These are phyloP conservation scores for Cercospora sesami DNA, from an alignment of 2,329 filamentous ascomycete genomes.

Conservation along the genomic window DNA sequence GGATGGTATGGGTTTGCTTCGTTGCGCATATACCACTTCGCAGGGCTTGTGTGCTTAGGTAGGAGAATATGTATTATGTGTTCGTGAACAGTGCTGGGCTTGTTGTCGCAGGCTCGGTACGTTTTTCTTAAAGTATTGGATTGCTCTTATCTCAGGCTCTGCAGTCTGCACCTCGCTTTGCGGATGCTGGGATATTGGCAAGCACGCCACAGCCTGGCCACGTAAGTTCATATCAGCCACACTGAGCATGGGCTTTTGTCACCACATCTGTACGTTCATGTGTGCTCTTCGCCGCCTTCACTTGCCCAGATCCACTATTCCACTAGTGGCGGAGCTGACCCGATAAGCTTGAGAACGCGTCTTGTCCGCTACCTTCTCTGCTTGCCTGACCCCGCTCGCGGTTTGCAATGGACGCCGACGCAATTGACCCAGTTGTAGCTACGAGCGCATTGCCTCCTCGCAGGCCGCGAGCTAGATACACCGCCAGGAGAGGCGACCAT, in stretches of 20 bases:
- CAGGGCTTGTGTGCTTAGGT: neutral
- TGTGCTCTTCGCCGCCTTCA: neutral
- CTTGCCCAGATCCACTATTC: neutral
- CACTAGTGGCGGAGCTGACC: neutral
- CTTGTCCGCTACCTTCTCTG: neutral
- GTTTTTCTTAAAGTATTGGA: neutral
- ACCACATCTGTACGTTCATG: neutral
- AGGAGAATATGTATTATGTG: neutral
- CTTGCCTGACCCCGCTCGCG: neutral
- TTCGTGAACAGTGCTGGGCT: neutral
- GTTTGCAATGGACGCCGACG: neutral
- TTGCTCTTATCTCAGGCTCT: neutral
- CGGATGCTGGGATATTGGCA: neutral
- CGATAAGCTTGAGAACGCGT: neutral
- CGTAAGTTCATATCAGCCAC: neutral
- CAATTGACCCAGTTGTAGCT: neutral
- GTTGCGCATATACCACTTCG: slow-evolving; percentile 18
- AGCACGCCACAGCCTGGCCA: neutral
- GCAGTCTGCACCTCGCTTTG: neutral
- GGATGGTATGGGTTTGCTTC: neutral
- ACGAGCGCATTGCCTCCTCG: neutral
- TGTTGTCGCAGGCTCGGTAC: neutral
- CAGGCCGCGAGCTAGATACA: neutral
- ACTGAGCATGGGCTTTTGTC: neutral
- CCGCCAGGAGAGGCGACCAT: neutral